Evolutionary conservation across 73 alveolate species (phyloP).

Genomic region (Loxodes magnus): DNA sequence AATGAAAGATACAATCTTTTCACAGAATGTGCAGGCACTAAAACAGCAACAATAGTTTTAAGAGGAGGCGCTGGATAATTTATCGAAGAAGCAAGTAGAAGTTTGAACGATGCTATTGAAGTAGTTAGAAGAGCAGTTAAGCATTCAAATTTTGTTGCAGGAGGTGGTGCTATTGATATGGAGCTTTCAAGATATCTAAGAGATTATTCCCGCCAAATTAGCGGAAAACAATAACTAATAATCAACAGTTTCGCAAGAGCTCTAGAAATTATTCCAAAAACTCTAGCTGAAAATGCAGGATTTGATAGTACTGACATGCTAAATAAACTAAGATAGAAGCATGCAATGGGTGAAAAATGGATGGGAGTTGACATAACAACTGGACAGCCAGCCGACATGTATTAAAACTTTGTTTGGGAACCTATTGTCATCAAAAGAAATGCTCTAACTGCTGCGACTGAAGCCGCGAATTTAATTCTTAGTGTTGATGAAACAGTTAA

Average conservation of each 20-base stretch:
- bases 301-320: slow-evolving; percentile 42
- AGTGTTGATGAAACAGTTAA: slow-evolving; percentile 90
- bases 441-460: slow-evolving; percentile 78
- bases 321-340: slow-evolving; percentile 87
- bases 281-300: slow-evolving; percentile 96
- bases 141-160: slow-evolving; percentile 69
- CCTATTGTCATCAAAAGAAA: slow-evolving; percentile 63
- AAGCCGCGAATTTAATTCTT: slow-evolving; percentile 86
- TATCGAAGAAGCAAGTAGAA: slow-evolving; percentile 95
- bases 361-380: slow-evolving; percentile 82
- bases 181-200: slow-evolving; percentile 86
- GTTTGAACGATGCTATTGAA: slow-evolving; percentile 93
- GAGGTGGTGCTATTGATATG: slow-evolving; percentile 90
- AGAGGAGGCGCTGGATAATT: slow-evolving; percentile 98
- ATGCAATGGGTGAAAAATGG: slow-evolving; percentile 77
- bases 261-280: slow-evolving; percentile 89
- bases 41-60: slow-evolving; percentile 89
- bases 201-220: slow-evolving; percentile 35
- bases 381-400: slow-evolving; percentile 56
- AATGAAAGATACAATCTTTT: slow-evolving; percentile 56
- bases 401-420: slow-evolving; percentile 64
- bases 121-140: slow-evolving; percentile 80
- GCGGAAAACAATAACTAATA: slow-evolving; percentile 83
- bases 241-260: slow-evolving; percentile 86
- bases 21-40: slow-evolving; percentile 50